phyloP scores from a whole-genome alignment of 441 rosid genomes.

The Lepidium campestre region DNA sequence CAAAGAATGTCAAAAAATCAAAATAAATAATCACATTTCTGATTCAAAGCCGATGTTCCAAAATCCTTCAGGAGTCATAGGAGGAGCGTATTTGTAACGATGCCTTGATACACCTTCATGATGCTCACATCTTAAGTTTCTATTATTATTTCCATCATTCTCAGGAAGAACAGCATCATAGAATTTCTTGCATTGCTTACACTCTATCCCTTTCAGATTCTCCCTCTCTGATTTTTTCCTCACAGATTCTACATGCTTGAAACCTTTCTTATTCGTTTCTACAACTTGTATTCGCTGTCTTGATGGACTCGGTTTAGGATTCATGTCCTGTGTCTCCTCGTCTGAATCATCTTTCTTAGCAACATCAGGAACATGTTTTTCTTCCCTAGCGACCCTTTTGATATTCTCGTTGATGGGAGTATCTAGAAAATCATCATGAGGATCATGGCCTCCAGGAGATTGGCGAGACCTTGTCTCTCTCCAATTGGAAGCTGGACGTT shows the following conservation, averaged over 20 bases:
- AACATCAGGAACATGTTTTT: constrained; percentile 14
- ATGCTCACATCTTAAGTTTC: constrained; percentile 72
- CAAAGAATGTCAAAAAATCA: background rate
- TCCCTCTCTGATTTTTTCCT: constrained; percentile 78
- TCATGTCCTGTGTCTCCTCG: constrained; percentile 72
- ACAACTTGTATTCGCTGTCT: constrained; percentile 34
- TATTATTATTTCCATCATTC: constrained; percentile 28
- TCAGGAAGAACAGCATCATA: constrained; percentile 84
- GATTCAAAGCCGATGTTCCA: constrained; percentile 97
- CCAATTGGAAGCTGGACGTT: constrained; percentile 72
- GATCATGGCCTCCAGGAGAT: constrained; percentile 51
- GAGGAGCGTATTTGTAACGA: constrained; percentile 74
- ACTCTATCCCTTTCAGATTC: constrained; percentile 70
- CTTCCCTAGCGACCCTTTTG: constrained; percentile 37
- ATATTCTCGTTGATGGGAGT: constrained; percentile 66
- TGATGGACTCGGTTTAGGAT: constrained; percentile 35
- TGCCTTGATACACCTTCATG: constrained; percentile 95
- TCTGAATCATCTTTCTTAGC: constrained; percentile 39
- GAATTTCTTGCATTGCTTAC: constrained; percentile 94
- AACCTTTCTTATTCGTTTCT: constrained; percentile 36
- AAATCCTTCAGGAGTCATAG: constrained; percentile 91
- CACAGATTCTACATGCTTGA: constrained; percentile 76
- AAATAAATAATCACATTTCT: constrained; percentile 48
- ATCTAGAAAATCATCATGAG: constrained; percentile 87
- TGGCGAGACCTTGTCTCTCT: constrained; percentile 69